phyloP scores from a whole-genome alignment of 2,329 filamentous ascomycete genomes.

The Tolypocladium amazonense region DNA sequence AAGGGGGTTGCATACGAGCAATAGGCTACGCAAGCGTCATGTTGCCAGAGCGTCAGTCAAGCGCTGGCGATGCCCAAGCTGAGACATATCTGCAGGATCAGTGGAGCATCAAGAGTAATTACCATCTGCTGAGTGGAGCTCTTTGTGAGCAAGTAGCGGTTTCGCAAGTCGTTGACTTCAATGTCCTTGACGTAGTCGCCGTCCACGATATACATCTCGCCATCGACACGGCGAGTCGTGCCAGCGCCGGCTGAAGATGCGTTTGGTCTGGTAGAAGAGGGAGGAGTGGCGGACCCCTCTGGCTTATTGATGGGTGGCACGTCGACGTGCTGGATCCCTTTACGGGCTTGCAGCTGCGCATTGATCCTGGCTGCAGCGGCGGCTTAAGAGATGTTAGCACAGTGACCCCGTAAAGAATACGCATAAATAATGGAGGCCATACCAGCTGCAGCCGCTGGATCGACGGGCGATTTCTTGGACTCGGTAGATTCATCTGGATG shows the following conservation, averaged over 20 bases:
- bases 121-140: slow-evolving; percentile 98
- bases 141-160: slow-evolving; percentile 94
- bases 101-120: slow-evolving; percentile 55
- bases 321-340: slow-evolving; percentile 82
- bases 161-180: slow-evolving; percentile 95
- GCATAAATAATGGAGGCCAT: slow-evolving; percentile 14
- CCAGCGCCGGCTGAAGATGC: slow-evolving; percentile 19
- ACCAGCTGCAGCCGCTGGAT: slow-evolving; percentile 74
- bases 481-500: slow-evolving; percentile 30
- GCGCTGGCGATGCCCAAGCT: slow-evolving; percentile 21
- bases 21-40: slow-evolving; percentile 62
- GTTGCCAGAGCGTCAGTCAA: slow-evolving; percentile 44
- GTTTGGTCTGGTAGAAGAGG: slow-evolving; percentile 23
- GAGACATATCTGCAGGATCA: slow-evolving; percentile 25
- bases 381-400: slow-evolving; percentile 34
- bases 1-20: slow-evolving; percentile 49
- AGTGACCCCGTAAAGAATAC: not conserved
- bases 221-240: slow-evolving; percentile 53
- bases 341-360: slow-evolving; percentile 73
- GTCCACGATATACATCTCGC: slow-evolving; percentile 88
- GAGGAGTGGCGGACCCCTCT: slow-evolving; percentile 27
- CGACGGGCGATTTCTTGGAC: slow-evolving; percentile 40
- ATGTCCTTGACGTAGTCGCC: slow-evolving; percentile 99
- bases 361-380: slow-evolving; percentile 85
- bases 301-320: slow-evolving; percentile 66